Percentiles rank a stretch among this genome's conserved stretches.
These are phyloP conservation scores for Colletotrichum horii DNA, from an alignment of 2,329 filamentous ascomycete species.

Conservation along the genomic window DNA sequence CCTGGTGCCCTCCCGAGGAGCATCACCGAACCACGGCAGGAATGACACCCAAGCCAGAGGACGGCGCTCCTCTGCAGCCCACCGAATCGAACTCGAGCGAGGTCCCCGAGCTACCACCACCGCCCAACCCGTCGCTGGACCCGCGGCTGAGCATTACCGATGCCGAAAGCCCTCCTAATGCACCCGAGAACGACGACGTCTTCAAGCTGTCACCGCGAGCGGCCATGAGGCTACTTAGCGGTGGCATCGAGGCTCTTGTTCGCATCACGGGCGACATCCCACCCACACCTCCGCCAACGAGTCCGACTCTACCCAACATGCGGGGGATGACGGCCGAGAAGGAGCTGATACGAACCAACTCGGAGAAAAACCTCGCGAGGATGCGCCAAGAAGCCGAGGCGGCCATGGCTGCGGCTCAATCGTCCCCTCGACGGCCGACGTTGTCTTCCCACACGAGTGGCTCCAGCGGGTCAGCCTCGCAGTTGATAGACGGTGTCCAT, in stretches of 20 bases:
- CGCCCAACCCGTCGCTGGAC: slow-evolving; percentile 48
- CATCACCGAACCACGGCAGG: neutral
- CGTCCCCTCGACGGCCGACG: neutral
- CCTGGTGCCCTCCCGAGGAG: neutral
- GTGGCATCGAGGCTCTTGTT: slow-evolving; percentile 73
- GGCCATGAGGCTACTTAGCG: slow-evolving; percentile 80
- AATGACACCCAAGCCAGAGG: slow-evolving; percentile 11
- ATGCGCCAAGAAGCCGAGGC: slow-evolving; percentile 46
- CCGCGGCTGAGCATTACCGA: slow-evolving; percentile 32
- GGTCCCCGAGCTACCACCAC: slow-evolving; percentile 41
- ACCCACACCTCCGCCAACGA: slow-evolving; percentile 74
- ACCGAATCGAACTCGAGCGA: slow-evolving; percentile 22
- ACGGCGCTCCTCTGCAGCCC: slow-evolving; percentile 23
- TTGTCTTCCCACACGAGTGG: slow-evolving; percentile 24
- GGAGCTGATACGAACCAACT: slow-evolving; percentile 63
- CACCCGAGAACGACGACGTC: slow-evolving; percentile 63
- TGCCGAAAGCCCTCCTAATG: slow-evolving; percentile 28
- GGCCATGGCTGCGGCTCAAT: neutral
- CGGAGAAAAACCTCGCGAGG: slow-evolving; percentile 56
- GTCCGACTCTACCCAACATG: slow-evolving; percentile 69
- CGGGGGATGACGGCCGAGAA: slow-evolving; percentile 67
- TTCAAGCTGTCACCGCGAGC: slow-evolving; percentile 74
- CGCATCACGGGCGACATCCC: slow-evolving; percentile 79
- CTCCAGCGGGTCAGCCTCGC: neutral
- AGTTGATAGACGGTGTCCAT: slow-evolving; percentile 19